Percentiles rank a stretch among this genome's conserved stretches.
phyloP scores from a whole-genome alignment of 805 yeast genomes.

The Cyberlindnera euphorbiiphila region DNA sequence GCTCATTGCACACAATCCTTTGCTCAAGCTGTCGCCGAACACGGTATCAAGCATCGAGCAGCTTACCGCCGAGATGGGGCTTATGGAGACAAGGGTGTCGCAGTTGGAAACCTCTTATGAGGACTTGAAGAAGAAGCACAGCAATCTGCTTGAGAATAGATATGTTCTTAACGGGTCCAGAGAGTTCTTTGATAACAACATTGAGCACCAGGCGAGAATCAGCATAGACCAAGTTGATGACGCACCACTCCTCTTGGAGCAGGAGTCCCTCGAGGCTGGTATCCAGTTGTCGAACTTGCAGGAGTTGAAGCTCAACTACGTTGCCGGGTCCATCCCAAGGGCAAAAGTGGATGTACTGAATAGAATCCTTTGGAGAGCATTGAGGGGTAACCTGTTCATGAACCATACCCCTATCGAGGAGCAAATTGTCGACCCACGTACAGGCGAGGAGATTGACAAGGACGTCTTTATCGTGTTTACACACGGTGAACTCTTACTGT shows the following conservation, averaged over 20 bases:
- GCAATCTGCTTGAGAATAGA: conserved; percentile 66
- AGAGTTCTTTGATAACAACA: conserved; percentile 41
- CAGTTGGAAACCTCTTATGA: conserved; percentile 71
- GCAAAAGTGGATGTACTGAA: conserved; percentile 67
- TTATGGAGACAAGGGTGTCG: conserved; percentile 68
- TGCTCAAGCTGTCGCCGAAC: conserved; percentile 19
- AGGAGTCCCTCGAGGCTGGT: conserved; percentile 36
- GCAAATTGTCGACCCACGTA: conserved; percentile 58
- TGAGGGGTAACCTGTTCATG: conserved; percentile 87
- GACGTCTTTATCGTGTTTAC: conserved; percentile 86
- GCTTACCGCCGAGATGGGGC: conserved; percentile 54
- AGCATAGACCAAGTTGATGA: conserved; percentile 35
- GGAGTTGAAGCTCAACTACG: conserved; percentile 26
- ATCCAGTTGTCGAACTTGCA: conserved; percentile 24
- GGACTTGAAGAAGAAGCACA: conserved; percentile 57
- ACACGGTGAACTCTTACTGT: conserved; percentile 75
- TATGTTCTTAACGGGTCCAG: conserved; percentile 52
- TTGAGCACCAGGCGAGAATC: conserved; percentile 30
- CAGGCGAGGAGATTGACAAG: conserved; percentile 59
- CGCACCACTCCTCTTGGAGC: conserved; percentile 36
- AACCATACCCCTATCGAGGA: conserved; percentile 70
- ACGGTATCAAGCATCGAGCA: conserved; percentile 58
- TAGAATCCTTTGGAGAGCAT: conserved; percentile 84
- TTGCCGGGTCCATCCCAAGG: conserved; percentile 78
- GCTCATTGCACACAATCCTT: conserved; percentile 32